Conservation (phyloP, 306 rosid genomes). For the Acacia crassicarpa region DNA sequence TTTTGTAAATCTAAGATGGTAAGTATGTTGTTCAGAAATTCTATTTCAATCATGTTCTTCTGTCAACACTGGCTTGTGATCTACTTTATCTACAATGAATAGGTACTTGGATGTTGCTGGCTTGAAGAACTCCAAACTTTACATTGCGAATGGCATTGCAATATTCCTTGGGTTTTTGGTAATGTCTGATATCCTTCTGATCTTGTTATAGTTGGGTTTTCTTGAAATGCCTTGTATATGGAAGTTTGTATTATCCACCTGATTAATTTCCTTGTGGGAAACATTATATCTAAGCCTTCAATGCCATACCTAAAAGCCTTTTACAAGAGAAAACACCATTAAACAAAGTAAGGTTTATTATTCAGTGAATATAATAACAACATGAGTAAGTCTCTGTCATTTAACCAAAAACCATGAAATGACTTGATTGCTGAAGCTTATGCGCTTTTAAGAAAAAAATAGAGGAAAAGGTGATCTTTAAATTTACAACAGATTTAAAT, state of each 20-base stretch:
- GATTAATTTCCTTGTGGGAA: neutral
- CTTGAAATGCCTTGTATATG: neutral
- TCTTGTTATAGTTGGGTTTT: conserved; percentile 2
- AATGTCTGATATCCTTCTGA: conserved; percentile 40
- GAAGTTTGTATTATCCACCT: neutral
- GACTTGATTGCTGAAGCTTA: neutral
- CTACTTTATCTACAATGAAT: conserved; percentile 17
- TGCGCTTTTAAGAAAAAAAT: neutral
- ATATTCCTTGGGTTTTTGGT: conserved; percentile 84
- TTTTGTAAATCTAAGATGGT: conserved; percentile 81
- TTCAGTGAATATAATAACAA: neutral
- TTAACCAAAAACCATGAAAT: neutral
- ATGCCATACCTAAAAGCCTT: too few relatives aligned
- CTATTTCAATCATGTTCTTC: conserved; percentile 10
- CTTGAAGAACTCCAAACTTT: conserved; percentile 56
- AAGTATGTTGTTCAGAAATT: conserved; percentile 26
- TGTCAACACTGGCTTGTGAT: conserved; percentile 22
- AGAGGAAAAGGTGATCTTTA: neutral
- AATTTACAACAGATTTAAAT: neutral
- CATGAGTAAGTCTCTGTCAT: neutral
- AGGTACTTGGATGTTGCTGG: conserved; percentile 81
- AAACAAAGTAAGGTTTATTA: neutral
- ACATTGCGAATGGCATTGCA: conserved; percentile 60
- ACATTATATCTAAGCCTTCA: too few relatives aligned
- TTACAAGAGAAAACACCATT: neutral